Evolutionary conservation across 208 protist species (phyloP), one percentile per base, ranked within the genome.

Genomic region (Leishmania tropica): DNA sequence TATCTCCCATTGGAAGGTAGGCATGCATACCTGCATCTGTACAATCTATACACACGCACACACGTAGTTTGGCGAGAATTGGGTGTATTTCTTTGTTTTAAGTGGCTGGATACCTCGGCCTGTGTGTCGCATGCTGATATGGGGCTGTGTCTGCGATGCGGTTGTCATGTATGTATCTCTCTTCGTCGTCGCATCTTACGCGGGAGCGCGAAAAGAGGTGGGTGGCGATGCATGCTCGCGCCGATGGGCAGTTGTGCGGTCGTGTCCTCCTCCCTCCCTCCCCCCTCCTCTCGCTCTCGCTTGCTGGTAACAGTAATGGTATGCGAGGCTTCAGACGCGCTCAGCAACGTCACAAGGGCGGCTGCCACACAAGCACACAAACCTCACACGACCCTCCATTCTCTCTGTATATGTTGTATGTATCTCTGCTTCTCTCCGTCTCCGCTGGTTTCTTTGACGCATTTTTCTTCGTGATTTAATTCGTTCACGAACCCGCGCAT

Each of bases 371-470:
- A 54, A 15, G 28, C 31, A 60, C 35, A 24, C n/a, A 6, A 45
- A 11, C 40, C 40, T 54, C 60, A 58, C 45, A 73, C n/a, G 51
- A 15, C n/a, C n/a, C 56, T 37, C 60, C 65, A 47, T 21, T 75
- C 47, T 2, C 24, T 54, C 24, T 73, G n/a, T 15, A 28, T 47
- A 0, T 53, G 8, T 47, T 82, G 75, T 76, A 35, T 78, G 31
- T 79, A 67, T 87, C 81, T 58, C 40, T 76, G 45, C 73, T 31
- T 3, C 48, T 60, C 17, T 76, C 28, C 17, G 35, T 72, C 37
- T n/a, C 17, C 6, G 67, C 5, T n/a, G 58, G 4, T 67, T 31
- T 45, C 37, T 78, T n/a, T 64, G 42, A 35, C 35, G 73, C 40
- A 35, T 53, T 64, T 79, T 13, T 81, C 70, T 47, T 47, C 45